phyloP scores from a whole-genome alignment of 805 yeast genomes.

The Nematodospora valgi region DNA sequence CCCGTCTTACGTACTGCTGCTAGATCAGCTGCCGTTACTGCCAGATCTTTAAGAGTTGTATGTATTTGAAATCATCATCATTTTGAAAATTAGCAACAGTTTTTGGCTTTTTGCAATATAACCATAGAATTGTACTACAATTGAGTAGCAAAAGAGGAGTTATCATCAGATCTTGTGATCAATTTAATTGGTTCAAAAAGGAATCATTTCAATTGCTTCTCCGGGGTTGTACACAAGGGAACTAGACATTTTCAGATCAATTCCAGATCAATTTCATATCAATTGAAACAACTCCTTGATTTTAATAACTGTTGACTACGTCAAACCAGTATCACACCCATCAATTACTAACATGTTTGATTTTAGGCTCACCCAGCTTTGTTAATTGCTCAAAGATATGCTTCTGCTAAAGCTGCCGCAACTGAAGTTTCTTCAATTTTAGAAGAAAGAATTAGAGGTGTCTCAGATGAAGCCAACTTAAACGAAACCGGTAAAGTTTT shows the following conservation, averaged over 20 bases:
- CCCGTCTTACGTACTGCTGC: slow-evolving; percentile 82
- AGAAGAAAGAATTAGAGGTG: slow-evolving; percentile 99
- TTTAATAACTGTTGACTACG: too few relatives aligned
- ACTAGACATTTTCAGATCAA: too few relatives aligned
- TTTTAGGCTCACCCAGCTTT: slow-evolving; percentile 68
- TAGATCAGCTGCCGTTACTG: slow-evolving; percentile 60
- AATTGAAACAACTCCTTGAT: too few relatives aligned
- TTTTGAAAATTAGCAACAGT: too few relatives aligned
- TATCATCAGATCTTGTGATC: too few relatives aligned
- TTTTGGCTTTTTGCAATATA: too few relatives aligned
- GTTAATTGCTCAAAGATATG: slow-evolving; percentile 72
- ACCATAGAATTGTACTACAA: too few relatives aligned
- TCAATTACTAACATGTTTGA: slow-evolving; percentile 26
- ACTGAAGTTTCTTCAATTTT: slow-evolving; percentile 98
- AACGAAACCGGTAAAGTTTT: slow-evolving; percentile 99
- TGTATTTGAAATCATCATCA: slow-evolving; percentile 18
- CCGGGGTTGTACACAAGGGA: too few relatives aligned
- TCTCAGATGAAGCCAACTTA: slow-evolving; percentile 93
- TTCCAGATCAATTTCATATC: too few relatives aligned
- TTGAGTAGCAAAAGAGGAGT: slow-evolving; percentile 1
- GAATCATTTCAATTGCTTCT: too few relatives aligned
- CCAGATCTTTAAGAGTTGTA: slow-evolving; percentile 32
- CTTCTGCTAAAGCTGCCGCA: slow-evolving; percentile 97
- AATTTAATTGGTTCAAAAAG: too few relatives aligned
- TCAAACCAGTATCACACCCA: background rate